Evolutionary conservation across 306 rosid species (phyloP).

Genomic region (Sicyos baderoa): DNA sequence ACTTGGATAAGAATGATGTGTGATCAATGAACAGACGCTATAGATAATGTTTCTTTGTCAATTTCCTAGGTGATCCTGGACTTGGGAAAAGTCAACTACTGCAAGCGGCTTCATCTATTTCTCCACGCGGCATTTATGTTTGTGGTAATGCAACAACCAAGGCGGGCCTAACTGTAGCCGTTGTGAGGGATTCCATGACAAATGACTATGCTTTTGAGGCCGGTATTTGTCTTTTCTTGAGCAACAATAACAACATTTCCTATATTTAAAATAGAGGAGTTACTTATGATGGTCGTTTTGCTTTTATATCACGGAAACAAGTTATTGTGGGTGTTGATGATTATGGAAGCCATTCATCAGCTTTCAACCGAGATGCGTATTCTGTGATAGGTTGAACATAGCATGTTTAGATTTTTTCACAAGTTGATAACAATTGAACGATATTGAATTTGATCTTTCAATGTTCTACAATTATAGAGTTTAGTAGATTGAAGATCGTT

Average conservation of each 20-base stretch:
- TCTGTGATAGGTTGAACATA: neutral
- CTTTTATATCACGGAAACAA: neutral
- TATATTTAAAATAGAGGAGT: neutral
- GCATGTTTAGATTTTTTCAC: conserved; percentile 6
- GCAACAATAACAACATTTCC: neutral
- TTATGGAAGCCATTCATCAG: too few relatives aligned
- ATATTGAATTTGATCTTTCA: neutral
- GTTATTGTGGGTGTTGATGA: neutral
- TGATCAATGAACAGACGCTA: conserved; percentile 17
- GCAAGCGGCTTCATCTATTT: conserved; percentile 90
- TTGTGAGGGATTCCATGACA: conserved; percentile 82
- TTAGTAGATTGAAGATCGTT: neutral
- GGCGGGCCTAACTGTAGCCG: conserved; percentile 93
- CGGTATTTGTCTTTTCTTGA: conserved; percentile 33
- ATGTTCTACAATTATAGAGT: neutral
- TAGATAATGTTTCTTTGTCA: conserved; percentile 22
- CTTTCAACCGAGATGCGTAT: neutral
- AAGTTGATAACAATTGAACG: neutral
- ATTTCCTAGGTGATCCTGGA: conserved; percentile 81
- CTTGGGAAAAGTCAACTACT: conserved; percentile 88
- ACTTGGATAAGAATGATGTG: conserved; percentile 15
- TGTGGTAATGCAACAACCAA: conserved; percentile 92
- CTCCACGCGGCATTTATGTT: conserved; percentile 89
- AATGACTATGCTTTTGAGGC: conserved; percentile 92
- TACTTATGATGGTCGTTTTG: neutral